phyloP scores from a whole-genome alignment of 345 rosid genomes.

The Draba incana region DNA sequence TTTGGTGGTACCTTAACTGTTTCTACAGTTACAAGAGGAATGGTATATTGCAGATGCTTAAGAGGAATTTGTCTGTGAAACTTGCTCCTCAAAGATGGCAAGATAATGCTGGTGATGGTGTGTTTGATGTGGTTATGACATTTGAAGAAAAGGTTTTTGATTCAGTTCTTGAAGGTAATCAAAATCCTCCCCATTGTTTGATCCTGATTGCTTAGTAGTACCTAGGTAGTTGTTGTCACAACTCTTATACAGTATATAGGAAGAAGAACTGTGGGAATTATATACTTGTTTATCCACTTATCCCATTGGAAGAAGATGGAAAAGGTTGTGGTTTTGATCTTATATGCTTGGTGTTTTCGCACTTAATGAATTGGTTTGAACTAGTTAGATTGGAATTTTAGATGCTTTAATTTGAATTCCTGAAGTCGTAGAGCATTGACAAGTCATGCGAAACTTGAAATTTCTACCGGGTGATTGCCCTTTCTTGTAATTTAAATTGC shows the following conservation, averaged over 20 bases:
- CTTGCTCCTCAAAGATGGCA: slow-evolving; percentile 97
- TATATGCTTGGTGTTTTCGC: neutral
- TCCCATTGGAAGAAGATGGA: neutral
- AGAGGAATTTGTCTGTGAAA: slow-evolving; percentile 77
- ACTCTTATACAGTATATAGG: neutral
- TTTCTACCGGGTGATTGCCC: neutral
- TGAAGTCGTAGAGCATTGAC: neutral
- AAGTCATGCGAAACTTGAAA: slow-evolving; percentile 1
- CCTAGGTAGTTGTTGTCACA: neutral
- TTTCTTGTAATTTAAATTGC: neutral
- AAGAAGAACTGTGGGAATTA: neutral
- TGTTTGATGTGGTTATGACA: slow-evolving; percentile 71
- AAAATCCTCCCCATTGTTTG: neutral
- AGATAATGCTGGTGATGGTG: slow-evolving; percentile 88
- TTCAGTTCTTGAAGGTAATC: slow-evolving; percentile 78
- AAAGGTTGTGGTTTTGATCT: slow-evolving; percentile 4
- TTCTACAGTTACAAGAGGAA: slow-evolving; percentile 79
- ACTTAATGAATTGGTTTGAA: neutral
- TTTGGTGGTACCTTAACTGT: slow-evolving; percentile 34
- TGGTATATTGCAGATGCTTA: slow-evolving; percentile 94
- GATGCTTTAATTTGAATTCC: neutral
- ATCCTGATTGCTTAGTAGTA: neutral
- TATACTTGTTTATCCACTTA: neutral
- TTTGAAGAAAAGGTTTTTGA: slow-evolving; percentile 97
- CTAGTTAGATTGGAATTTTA: neutral